Evolutionary conservation across 306 rosid genomes (phyloP), one percentile per base, ranked within the genome.

Genomic region (Trifolium dubium): DNA sequence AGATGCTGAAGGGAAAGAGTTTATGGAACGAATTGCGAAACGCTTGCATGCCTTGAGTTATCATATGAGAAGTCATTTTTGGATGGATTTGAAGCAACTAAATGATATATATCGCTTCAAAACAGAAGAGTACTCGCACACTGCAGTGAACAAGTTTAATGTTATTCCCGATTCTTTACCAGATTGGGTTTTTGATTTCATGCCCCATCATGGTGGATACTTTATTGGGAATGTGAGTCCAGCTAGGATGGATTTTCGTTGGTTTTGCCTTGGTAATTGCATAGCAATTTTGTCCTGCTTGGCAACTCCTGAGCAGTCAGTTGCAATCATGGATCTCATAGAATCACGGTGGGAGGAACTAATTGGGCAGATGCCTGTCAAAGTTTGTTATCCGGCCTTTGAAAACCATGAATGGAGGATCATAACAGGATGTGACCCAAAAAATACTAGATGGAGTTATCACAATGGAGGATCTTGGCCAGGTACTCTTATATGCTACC

Each of bases 391-490:
- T 83, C 98, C 98, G 56, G 95, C 98, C 40, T 49, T 90, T 34
- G 96, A 92, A 75, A 83, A 75, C 73, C 91, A 84, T 62, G 98
- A 92, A 59, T 88, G 96, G 98, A 75, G 74, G 69, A 80, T 88
- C 51, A 69, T 87, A 47, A 92, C 95, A 30, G 96, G 96, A 34
- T 87, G 88, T 44, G 98, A 90, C 84, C 96, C 96, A 0, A 92
- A 92, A 79, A 92, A 92, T 84, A 88, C 92, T 2, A 86, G 96
- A 81, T 92, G 96, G 96, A 92, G 93, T 86, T 90, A 92, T 79
- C 98, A 92, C 79, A 92, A 92, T 8, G 96, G 96, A 30, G 96
- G 96, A 71, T 92, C 98, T 67, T 92, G 98, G 98, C 96, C 98
- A 84, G 98, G 98, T 83, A 75, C 19, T 54, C 17, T 50, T 67